Percentiles rank a stretch among this genome's conserved stretches.
These are phyloP conservation scores for Malassezia slooffiae DNA, from an alignment of 1,284 basidiomycete genomes.

Conservation along the genomic window DNA sequence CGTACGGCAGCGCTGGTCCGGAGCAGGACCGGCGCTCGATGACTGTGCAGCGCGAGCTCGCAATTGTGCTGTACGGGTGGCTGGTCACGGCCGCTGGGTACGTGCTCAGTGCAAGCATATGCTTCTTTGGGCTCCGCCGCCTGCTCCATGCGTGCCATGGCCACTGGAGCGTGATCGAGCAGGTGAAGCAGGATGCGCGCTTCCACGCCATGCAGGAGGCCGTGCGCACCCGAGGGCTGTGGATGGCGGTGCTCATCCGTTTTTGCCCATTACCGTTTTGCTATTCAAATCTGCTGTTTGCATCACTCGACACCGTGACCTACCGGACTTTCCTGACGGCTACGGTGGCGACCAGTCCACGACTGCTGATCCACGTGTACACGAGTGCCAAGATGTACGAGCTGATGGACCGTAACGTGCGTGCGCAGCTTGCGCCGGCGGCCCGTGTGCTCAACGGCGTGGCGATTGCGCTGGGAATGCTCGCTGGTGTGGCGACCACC, in stretches of 20 bases:
- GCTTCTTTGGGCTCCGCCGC: conserved; percentile 21
- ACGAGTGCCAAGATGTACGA: conserved; percentile 33
- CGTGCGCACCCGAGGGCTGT: conserved; percentile 21
- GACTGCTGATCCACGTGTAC: conserved; percentile 39
- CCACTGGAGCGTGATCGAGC: conserved; percentile 12
- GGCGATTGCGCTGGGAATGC: conserved; percentile 20
- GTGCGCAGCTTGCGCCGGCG: conserved; percentile 20
- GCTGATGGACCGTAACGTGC: conserved; percentile 26
- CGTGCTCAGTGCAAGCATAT: conserved; percentile 24
- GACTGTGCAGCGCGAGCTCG: conserved; percentile 2
- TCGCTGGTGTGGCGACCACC: not conserved
- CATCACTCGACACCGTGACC: conserved; percentile 25
- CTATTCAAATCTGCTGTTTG: conserved; percentile 24
- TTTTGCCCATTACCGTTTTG: conserved; percentile 38
- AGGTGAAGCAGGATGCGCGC: conserved; percentile 20
- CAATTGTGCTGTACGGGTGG: conserved; percentile 25
- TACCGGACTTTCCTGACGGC: conserved; percentile 28
- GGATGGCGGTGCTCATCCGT: conserved; percentile 31
- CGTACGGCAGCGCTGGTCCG: conserved; percentile 14
- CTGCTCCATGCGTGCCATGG: conserved; percentile 15
- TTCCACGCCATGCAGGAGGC: conserved; percentile 33
- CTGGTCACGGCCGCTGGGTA: conserved; percentile 26
- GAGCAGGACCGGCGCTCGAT: conserved; percentile 2
- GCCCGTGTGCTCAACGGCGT: conserved; percentile 19
- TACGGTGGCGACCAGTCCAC: conserved; percentile 33